These are phyloP conservation scores for Pichia thaimueangensis DNA, from an alignment of 805 yeast species.

Conservation along the genomic window DNA sequence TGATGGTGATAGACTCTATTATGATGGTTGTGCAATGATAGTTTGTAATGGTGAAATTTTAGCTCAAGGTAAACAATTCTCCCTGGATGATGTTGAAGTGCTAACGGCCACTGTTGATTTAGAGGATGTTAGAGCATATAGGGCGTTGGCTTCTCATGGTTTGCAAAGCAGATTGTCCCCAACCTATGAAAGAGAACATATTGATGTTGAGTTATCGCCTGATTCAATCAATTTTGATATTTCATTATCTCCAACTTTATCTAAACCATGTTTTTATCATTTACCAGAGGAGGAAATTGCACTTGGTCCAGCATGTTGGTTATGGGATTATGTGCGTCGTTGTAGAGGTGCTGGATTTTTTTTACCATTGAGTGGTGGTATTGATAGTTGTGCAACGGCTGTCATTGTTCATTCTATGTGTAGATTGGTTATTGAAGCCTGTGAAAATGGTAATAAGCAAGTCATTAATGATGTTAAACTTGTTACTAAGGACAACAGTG, in stretches of 20 bases:
- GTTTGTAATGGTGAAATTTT: constrained; percentile 87
- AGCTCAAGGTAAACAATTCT: constrained; percentile 91
- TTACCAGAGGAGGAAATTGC: constrained; percentile 95
- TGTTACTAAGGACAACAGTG: constrained; percentile 48
- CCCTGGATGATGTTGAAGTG: constrained; percentile 88
- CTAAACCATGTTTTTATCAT: constrained; percentile 53
- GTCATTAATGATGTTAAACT: constrained; percentile 72
- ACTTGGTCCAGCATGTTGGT: constrained; percentile 98
- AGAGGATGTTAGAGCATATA: constrained; percentile 81
- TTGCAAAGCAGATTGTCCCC: constrained; percentile 50
- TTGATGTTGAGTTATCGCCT: constrained; percentile 64
- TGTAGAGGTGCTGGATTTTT: constrained; percentile 88
- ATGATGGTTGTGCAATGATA: constrained; percentile 95
- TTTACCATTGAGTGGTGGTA: constrained; percentile 93
- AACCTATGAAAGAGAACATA: constrained; percentile 48
- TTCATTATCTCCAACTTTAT: constrained; percentile 48
- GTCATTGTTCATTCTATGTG: constrained; percentile 94
- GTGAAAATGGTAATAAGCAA: constrained; percentile 58
- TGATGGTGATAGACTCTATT: constrained; percentile 94
- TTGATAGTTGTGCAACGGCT: constrained; percentile 97
- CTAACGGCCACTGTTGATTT: constrained; percentile 91
- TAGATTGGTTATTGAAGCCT: constrained; percentile 68
- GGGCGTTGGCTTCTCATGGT: constrained; percentile 69
- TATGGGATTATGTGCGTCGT: constrained; percentile 95
- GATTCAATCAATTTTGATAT: constrained; percentile 54